Evolutionary conservation across 805 yeast species (phyloP), one percentile per base, ranked within the genome.

Genomic region (Pichia phayaonensis): DNA sequence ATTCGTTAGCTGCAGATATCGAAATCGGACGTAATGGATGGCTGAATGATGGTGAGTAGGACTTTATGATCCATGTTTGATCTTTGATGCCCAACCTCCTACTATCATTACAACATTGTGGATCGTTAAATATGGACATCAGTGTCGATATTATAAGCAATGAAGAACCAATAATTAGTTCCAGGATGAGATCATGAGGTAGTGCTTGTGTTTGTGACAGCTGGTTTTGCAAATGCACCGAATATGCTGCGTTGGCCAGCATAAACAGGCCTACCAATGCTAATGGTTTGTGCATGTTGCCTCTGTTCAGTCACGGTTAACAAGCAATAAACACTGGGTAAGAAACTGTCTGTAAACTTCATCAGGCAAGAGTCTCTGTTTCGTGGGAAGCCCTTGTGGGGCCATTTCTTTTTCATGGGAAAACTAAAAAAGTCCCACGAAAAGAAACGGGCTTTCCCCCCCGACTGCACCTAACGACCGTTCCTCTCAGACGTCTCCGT

Each of bases 171-270:
- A 42, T n/a, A 7, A 42, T 5, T 26, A 42, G 8, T 26, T 42
- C 44, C 4, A 26, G 8, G 10, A 42, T n/a, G 4, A 42, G 11
- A 26, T 42, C 44, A 6, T 4, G 7, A 6, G 44, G 44, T 5
- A 39, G 16, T 20, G 40, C 8, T 10, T 23, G 40, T 10, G 16
- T 39, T 20, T 39, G 22, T 11, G 15, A 16, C 7, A 48, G 39
- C 20, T 48, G 50, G 18, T 48, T 48, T 1, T 18, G 18, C 10
- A 41, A 31, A 29, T 48, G 22, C 5, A 23, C 24, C 16, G 50
- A 48, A 22, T 48, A 48, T 3, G 50, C 50, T 8, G 50, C 43
- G 27, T 48, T 43, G 6, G 45, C 34, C 41, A 48, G 45, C 47
- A 44, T 21, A 21, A 44, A 21, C 13, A 48, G 13, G 12, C 47